Conservation (phyloP, 306 rosid species). For the Inga laurina region DNA sequence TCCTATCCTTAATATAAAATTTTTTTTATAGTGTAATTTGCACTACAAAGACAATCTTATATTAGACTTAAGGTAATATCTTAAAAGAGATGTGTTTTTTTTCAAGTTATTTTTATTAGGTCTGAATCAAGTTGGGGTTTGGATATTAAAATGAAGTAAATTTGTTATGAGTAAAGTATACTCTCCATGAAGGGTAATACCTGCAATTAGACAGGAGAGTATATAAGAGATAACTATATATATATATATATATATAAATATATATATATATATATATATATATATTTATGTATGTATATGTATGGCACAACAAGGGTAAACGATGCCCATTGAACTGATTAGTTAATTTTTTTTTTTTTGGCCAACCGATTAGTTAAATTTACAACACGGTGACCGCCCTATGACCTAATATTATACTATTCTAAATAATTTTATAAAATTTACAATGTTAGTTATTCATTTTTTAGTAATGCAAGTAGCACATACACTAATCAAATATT, state of each 20-base stretch:
- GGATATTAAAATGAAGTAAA: not conserved
- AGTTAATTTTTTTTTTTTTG: not conserved
- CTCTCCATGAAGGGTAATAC: not conserved
- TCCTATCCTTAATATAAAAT: too few species aligned
- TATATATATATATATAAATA: too few species aligned
- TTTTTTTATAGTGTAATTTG: too few species aligned
- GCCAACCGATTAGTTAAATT: not conserved
- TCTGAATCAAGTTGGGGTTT: not conserved
- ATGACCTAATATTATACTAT: not conserved
- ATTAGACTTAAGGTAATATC: too few species aligned
- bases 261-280: too few species aligned
- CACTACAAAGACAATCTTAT: too few species aligned
- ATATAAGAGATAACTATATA: not conserved
- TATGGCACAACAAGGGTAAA: not conserved
- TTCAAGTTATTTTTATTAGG: too few species aligned
- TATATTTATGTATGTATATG: too few species aligned
- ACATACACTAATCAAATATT: not conserved
- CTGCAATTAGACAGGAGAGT: not conserved
- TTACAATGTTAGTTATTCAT: not conserved
- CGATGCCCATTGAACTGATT: not conserved
- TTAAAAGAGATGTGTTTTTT: too few species aligned
- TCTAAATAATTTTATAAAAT: not conserved
- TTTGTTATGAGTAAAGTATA: too few species aligned
- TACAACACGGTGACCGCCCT: not conserved
- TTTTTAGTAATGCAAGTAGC: not conserved